phyloP scores from a whole-genome alignment of 2,329 filamentous ascomycete genomes.

The Mariannaea sp. region DNA sequence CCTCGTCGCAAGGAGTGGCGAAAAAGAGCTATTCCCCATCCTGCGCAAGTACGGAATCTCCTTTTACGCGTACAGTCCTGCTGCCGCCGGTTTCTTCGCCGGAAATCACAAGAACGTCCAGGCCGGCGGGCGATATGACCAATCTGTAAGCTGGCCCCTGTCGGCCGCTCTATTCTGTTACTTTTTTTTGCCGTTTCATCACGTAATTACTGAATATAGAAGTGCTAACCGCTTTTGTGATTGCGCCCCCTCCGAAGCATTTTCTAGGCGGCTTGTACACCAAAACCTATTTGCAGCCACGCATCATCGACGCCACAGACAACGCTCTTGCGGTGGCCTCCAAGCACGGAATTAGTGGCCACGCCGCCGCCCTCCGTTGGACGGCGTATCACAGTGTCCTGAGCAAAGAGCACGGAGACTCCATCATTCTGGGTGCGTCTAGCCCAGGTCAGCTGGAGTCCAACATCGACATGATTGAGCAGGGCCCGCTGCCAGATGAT shows the following conservation, averaged over 20 bases:
- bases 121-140: constrained; percentile 34
- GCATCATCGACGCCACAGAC: constrained; percentile 37
- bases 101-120: constrained; percentile 30
- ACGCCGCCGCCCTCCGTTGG: constrained; percentile 50
- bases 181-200: too few species aligned
- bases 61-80: constrained; percentile 49
- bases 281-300: constrained; percentile 35
- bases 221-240: constrained; percentile 11
- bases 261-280: constrained; percentile 34
- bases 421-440: constrained; percentile 43
- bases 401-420: constrained; percentile 40
- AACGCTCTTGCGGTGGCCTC: constrained; percentile 34
- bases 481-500: constrained; percentile 48
- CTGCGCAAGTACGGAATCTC: constrained; percentile 48
- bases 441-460: constrained; percentile 43
- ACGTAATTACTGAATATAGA: too few species aligned
- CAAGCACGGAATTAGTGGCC: constrained; percentile 44
- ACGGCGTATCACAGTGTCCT: constrained; percentile 44
- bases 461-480: constrained; percentile 44
- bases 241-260: too few species aligned
- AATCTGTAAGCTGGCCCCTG: constrained; percentile 25
- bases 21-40: constrained; percentile 49
- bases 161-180: too few species aligned
- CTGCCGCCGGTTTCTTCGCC: constrained; percentile 33
- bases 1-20: constrained; percentile 47